Evolutionary conservation across 306 rosid species (phyloP).

Genomic region (Biancaea sappan): DNA sequence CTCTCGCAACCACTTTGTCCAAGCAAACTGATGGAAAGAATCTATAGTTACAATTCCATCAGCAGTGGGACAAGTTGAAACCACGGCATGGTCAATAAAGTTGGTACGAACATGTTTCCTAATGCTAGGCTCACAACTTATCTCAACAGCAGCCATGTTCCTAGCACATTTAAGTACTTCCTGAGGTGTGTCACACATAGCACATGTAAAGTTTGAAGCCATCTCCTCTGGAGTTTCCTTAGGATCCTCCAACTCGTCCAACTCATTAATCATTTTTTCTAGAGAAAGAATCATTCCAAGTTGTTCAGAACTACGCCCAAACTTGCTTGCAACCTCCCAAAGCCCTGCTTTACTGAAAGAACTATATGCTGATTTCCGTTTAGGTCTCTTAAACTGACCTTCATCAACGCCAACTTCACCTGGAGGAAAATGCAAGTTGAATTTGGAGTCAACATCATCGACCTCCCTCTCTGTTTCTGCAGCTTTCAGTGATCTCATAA

Average conservation of each 20-base stretch:
- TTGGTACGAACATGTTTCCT: conserved; percentile 87
- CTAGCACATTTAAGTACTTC: conserved; percentile 95
- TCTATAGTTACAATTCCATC: conserved; percentile 80
- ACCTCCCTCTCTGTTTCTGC: conserved; percentile 98
- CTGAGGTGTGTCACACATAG: conserved; percentile 84
- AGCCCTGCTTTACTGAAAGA: conserved; percentile 85
- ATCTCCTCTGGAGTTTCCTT: conserved; percentile 97
- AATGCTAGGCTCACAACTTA: conserved; percentile 96
- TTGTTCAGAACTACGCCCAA: conserved; percentile 96
- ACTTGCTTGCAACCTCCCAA: conserved; percentile 95
- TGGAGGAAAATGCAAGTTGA: conserved; percentile 94
- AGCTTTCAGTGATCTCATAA: conserved; percentile 83
- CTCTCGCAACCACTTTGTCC: conserved; percentile 89
- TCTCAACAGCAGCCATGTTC: conserved; percentile 98
- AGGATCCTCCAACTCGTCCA: conserved; percentile 94
- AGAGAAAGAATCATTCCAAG: conserved; percentile 82
- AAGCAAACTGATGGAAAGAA: conserved; percentile 85
- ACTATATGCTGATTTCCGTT: conserved; percentile 80
- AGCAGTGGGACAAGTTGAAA: conserved; percentile 84
- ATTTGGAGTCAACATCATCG: conserved; percentile 97
- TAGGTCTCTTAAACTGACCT: conserved; percentile 94
- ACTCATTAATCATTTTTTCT: too few relatives aligned
- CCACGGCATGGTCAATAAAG: conserved; percentile 82
- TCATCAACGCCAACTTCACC: conserved; percentile 96
- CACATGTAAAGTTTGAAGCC: conserved; percentile 93